Evolutionary conservation across 352 stramenopile species (phyloP).

Genomic region (Phytophthora fragariaefolia): DNA sequence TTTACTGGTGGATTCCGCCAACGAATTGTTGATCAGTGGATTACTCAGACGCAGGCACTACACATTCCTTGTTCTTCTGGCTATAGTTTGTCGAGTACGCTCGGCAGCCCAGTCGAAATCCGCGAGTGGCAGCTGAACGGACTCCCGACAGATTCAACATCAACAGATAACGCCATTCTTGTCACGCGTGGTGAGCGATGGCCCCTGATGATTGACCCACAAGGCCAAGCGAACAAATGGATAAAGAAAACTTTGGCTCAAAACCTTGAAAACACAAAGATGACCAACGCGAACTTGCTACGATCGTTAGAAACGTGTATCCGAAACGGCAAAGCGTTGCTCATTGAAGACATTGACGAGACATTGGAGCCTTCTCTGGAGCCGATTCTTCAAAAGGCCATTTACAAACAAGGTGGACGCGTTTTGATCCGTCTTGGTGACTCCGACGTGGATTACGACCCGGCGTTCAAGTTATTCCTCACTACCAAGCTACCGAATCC

Average conservation of each 20-base stretch:
- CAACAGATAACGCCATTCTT: slow-evolving; percentile 93
- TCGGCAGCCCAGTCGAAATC: slow-evolving; percentile 92
- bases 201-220: slow-evolving; percentile 96
- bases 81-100: slow-evolving; percentile 77
- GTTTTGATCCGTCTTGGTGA: slow-evolving; percentile 92
- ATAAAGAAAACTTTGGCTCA: slow-evolving; percentile 90
- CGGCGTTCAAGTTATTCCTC: slow-evolving; percentile 92
- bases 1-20: slow-evolving; percentile 92
- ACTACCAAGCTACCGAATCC: slow-evolving; percentile 95
- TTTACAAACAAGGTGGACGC: slow-evolving; percentile 92
- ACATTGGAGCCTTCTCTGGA: slow-evolving; percentile 92
- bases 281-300: slow-evolving; percentile 92
- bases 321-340: slow-evolving; percentile 87
- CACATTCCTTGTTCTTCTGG: slow-evolving; percentile 75
- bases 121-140: slow-evolving; percentile 94
- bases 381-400: slow-evolving; percentile 92
- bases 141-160: slow-evolving; percentile 92
- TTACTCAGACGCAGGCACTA: slow-evolving; percentile 63
- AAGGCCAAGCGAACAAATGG: slow-evolving; percentile 95
- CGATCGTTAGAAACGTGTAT: slow-evolving; percentile 93
- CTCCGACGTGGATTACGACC: slow-evolving; percentile 94
- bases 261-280: slow-evolving; percentile 86
- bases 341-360: slow-evolving; percentile 95
- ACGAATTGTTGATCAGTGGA: slow-evolving; percentile 80
- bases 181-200: slow-evolving; percentile 91